Evolutionary conservation across 805 yeast genomes (phyloP), one percentile per base, ranked within the genome.

Genomic region (Teunomyces funiuensis): DNA sequence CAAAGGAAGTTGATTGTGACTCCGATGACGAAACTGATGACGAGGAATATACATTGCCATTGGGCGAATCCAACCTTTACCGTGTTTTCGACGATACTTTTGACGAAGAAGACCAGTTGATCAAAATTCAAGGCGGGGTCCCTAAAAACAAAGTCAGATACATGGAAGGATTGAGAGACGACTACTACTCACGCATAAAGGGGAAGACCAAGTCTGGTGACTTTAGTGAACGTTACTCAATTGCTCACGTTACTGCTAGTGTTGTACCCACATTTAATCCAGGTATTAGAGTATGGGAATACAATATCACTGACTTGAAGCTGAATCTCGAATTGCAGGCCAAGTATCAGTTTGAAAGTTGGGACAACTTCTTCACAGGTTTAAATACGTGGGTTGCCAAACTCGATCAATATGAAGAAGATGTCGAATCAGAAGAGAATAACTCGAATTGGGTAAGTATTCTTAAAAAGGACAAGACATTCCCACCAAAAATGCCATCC

Each of bases 191-290:
- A 6, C 66, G 58, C 9, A 58, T 82, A 36, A 74, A 77, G 53
- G 69, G 75, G 1, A 58, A 61, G 17, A 61, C 58, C 42, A 73
- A 72, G 41, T 60, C 73, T 1, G 73, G 85, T 3, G 44, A 44
- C 0, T 36, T 58, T 36, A 70, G 73, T 25, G 84, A 83, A 47
- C 65, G 89, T 31, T 88, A 85, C 56, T 71, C 88, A 0, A 67
- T 88, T 39, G 81, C 84, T 0, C 85, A 80, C 54, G 78, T 88
- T 11, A 73, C 82, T 2, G 81, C 89, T 1, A 83, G 90, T 41
- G 79, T 88, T 10, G 78, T 88, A 10, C 96, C 96, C 3, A 88
- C 95, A 0, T 88, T 82, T 63, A 86, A 85, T 50, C 89, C 96
- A 4, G 87, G 89, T 4, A 55, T 88, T 46, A 71, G 96, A 48